Evolutionary conservation across 495 filamentous ascomycete genomes (phyloP).

Genomic region (Penicillium coprophilum): DNA sequence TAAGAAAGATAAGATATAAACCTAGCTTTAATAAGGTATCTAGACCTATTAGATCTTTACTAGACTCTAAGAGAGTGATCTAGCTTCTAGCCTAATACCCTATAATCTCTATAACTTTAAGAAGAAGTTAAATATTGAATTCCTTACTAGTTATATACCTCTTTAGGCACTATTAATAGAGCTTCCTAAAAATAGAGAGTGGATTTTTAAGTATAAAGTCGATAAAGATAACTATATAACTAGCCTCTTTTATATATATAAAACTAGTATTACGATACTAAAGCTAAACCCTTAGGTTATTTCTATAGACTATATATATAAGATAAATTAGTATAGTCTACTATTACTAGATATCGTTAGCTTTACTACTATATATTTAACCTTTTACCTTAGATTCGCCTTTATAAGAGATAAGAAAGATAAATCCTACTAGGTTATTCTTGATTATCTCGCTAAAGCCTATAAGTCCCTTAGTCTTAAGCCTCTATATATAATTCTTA

Average conservation of each 20-base stretch:
- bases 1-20: too few species aligned
- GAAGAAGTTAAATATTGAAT: not conserved
- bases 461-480: not conserved
- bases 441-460: not conserved
- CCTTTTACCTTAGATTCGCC: constrained; percentile 15
- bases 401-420: constrained; percentile 16
- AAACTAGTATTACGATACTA: not conserved
- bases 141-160: not conserved
- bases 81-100: not conserved
- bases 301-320: constrained; percentile 18
- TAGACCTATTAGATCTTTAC: too few species aligned
- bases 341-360: constrained; percentile 22
- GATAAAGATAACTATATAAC: not conserved
- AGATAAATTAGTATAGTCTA: constrained; percentile 21
- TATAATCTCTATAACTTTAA: not conserved
- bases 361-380: constrained; percentile 2
- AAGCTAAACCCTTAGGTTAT: constrained; percentile 1
- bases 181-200: not conserved
- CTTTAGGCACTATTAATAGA: not conserved
- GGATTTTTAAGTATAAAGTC: not conserved
- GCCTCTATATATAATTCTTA: constrained; percentile 5
- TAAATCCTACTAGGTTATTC: not conserved
- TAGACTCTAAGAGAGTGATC: too few species aligned
- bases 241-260: not conserved
- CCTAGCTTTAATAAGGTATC: too few species aligned